These are phyloP conservation scores for Stachybotrys chlorohalonatus DNA, from an alignment of 2,329 filamentous ascomycete genomes.

Conservation along the genomic window DNA sequence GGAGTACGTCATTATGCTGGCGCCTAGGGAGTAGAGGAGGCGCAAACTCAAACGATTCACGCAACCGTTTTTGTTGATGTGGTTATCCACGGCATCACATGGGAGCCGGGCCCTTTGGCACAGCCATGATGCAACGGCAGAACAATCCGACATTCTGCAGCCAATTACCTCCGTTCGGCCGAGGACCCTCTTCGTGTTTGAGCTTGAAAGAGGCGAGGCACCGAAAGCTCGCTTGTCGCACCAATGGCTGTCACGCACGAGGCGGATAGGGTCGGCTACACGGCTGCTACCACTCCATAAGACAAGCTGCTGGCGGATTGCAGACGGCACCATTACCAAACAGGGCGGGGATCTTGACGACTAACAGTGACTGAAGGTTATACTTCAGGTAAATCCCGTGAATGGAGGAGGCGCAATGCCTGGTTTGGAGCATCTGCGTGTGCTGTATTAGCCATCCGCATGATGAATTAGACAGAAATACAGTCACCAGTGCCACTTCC, in stretches of 20 bases:
- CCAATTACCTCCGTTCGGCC: neutral
- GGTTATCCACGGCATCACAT: too few species aligned
- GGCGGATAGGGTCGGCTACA: neutral
- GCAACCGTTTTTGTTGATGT: too few species aligned
- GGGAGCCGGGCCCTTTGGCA: neutral
- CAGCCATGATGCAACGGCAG: neutral
- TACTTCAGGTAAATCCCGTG: too few species aligned
- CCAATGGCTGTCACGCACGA: neutral
- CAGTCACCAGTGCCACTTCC: neutral
- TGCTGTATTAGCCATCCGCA: too few species aligned
- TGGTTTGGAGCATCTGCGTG: too few species aligned
- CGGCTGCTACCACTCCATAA: neutral
- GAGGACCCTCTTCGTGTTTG: neutral
- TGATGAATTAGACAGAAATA: neutral
- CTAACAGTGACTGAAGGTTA: too few species aligned
- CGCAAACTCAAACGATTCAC: too few species aligned
- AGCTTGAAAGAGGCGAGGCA: neutral
- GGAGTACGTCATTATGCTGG: constrained; percentile 93
- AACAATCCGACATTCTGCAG: neutral
- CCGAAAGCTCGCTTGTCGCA: neutral
- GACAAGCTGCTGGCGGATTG: neutral
- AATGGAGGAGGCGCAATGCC: too few species aligned
- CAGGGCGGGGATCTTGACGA: neutral
- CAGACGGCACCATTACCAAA: neutral
- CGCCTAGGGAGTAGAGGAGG: constrained; percentile 30